Percentiles rank a stretch among this genome's conserved stretches.
phyloP scores from a whole-genome alignment of 768 basidiomycete genomes.

The Mycena venus region DNA sequence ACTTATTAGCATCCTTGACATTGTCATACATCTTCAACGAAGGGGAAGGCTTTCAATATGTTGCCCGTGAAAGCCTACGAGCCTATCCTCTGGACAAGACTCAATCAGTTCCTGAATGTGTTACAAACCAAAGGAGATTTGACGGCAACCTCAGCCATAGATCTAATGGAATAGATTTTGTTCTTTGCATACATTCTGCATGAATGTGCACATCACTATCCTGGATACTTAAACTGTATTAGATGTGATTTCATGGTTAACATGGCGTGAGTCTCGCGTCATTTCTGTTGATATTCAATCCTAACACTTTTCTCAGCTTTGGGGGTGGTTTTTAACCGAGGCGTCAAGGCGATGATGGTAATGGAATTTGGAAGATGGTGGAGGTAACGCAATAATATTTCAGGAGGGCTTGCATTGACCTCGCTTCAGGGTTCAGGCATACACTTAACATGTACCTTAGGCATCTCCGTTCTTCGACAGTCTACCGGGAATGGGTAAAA shows the following conservation, averaged over 20 bases:
- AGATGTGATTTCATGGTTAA: slow-evolving; percentile 51
- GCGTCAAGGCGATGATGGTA: slow-evolving; percentile 50
- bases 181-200: slow-evolving; percentile 27
- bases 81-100: neutral
- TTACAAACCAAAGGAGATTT: too few species aligned
- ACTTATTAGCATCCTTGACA: slow-evolving; percentile 7
- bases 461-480: slow-evolving; percentile 21
- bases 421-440: slow-evolving; percentile 15
- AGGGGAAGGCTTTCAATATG: slow-evolving; percentile 5
- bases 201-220: too few species aligned
- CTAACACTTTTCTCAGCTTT: slow-evolving; percentile 42
- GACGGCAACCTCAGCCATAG: neutral
- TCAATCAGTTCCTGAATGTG: slow-evolving; percentile 10
- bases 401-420: too few species aligned
- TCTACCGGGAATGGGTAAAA: neutral
- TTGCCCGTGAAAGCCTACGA: slow-evolving; percentile 7
- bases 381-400: too few species aligned
- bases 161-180: slow-evolving; percentile 5
- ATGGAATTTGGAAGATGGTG: slow-evolving; percentile 44
- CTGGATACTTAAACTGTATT: too few species aligned
- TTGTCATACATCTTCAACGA: neutral
- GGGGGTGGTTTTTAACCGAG: slow-evolving; percentile 54
- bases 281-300: neutral
- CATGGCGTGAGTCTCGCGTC: slow-evolving; percentile 39
- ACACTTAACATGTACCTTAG: slow-evolving; percentile 44